Conservation (phyloP, 345 rosid genomes). For the Citrus cavaleriei region DNA sequence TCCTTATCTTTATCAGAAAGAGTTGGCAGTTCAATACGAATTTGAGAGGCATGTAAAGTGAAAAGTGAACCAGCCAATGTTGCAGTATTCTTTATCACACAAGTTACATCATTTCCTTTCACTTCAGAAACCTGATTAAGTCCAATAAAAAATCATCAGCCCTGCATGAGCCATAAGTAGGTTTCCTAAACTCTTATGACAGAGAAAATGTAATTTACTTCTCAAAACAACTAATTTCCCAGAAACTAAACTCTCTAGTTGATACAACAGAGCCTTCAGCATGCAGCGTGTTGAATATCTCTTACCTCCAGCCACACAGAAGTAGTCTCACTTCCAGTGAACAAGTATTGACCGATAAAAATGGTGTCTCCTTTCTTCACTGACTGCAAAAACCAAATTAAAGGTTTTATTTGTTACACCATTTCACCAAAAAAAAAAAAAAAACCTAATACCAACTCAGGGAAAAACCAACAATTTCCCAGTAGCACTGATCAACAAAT, state of each 20-base stretch:
- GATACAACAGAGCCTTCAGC: neutral
- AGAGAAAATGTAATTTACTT: neutral
- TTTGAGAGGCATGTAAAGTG: conserved; percentile 85
- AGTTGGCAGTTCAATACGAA: conserved; percentile 82
- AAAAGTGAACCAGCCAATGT: conserved; percentile 86
- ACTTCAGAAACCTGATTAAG: conserved; percentile 71
- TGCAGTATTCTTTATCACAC: conserved; percentile 80
- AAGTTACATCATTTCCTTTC: conserved; percentile 77
- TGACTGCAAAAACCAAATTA: conserved; percentile 51
- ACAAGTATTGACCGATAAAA: conserved; percentile 86
- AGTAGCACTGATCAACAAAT: neutral
- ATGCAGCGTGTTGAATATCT: neutral
- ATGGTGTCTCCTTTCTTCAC: conserved; percentile 94
- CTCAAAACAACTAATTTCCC: neutral
- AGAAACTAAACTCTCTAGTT: neutral
- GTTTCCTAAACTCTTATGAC: neutral
- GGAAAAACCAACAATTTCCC: neutral
- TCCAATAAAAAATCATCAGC: conserved; percentile 13
- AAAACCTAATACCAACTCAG: neutral
- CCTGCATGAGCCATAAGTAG: neutral
- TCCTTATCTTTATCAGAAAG: conserved; percentile 87
- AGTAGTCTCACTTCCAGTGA: conserved; percentile 97
- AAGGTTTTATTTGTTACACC: neutral
- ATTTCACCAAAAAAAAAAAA: neutral
- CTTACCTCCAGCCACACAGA: conserved; percentile 97